Evolutionary conservation across 1,284 basidiomycete species (phyloP).

Genomic region (Uromyces viciae-fabae): DNA sequence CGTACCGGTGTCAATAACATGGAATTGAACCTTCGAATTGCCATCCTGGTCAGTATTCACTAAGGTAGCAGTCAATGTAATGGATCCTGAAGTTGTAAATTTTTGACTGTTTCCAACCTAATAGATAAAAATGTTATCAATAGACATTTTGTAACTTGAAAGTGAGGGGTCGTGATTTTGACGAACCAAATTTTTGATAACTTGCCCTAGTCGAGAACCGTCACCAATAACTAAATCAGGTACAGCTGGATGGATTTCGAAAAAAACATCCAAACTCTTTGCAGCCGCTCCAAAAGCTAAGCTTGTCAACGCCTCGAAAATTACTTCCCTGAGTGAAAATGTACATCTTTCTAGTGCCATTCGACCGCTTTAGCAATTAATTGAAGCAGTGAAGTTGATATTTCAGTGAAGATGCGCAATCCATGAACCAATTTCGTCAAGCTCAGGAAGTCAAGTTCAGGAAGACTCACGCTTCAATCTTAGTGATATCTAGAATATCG

Average conservation of each 20-base stretch:
- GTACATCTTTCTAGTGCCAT: constrained; percentile 43
- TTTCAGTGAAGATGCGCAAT: neutral
- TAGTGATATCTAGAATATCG: constrained; percentile 44
- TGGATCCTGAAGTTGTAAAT: constrained; percentile 37
- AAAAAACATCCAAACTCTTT: constrained; percentile 39
- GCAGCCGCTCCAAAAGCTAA: constrained; percentile 37
- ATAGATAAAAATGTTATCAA: neutral
- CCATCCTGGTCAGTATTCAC: constrained; percentile 18
- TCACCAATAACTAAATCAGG: constrained; percentile 44
- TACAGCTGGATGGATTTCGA: constrained; percentile 43
- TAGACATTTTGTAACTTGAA: neutral
- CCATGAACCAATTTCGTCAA: neutral
- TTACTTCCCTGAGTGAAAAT: constrained; percentile 40
- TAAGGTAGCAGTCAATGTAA: constrained; percentile 32
- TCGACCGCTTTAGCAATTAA: constrained; percentile 17
- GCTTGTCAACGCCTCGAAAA: constrained; percentile 39
- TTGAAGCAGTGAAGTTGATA: neutral
- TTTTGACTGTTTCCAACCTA: constrained; percentile 44
- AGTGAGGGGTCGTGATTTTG: neutral
- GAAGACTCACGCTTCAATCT: constrained; percentile 40
- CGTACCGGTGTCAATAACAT: constrained; percentile 43
- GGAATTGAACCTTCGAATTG: constrained; percentile 29
- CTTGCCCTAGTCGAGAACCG: constrained; percentile 40
- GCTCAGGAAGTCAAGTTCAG: neutral
- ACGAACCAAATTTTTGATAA: constrained; percentile 41